Conservation (phyloP, 768 basidiomycete species). For the Phanerochaete carnosa region DNA sequence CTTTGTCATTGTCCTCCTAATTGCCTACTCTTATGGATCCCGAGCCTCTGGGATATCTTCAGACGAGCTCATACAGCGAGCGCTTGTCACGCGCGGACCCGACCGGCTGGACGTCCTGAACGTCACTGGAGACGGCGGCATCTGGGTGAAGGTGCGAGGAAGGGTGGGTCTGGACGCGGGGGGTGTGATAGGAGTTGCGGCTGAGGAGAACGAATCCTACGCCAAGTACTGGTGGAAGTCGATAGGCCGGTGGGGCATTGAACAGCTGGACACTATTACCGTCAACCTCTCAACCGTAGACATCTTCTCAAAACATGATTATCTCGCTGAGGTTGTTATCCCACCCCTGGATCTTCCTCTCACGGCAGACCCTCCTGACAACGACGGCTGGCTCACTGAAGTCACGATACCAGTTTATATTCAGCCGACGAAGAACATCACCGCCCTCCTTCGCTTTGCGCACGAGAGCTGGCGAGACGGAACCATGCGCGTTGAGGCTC, state of each 20-base stretch:
- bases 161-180: slow-evolving; percentile 70
- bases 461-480: slow-evolving; percentile 59
- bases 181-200: slow-evolving; percentile 51
- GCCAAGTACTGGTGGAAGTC: slow-evolving; percentile 56
- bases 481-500: slow-evolving; percentile 39
- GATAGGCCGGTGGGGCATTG: slow-evolving; percentile 66
- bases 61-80: slow-evolving; percentile 54
- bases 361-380: slow-evolving; percentile 46
- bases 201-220: slow-evolving; percentile 37
- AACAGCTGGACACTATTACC: slow-evolving; percentile 51
- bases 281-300: slow-evolving; percentile 50
- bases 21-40: slow-evolving; percentile 68
- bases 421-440: slow-evolving; percentile 49
- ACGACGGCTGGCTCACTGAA: slow-evolving; percentile 55
- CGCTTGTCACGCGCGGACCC: slow-evolving; percentile 57
- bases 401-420: slow-evolving; percentile 51
- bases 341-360: slow-evolving; percentile 55
- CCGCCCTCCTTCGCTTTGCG: slow-evolving; percentile 46
- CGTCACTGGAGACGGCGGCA: slow-evolving; percentile 50
- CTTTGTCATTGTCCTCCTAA: slow-evolving; percentile 41
- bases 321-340: slow-evolving; percentile 45
- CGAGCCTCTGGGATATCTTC: slow-evolving; percentile 49
- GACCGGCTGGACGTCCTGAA: slow-evolving; percentile 61
- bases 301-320: slow-evolving; percentile 43
- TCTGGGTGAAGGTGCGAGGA: slow-evolving; percentile 58